These are phyloP conservation scores for Helotiales sp. DNA, from an alignment of 2,329 filamentous ascomycete genomes.

Conservation along the genomic window DNA sequence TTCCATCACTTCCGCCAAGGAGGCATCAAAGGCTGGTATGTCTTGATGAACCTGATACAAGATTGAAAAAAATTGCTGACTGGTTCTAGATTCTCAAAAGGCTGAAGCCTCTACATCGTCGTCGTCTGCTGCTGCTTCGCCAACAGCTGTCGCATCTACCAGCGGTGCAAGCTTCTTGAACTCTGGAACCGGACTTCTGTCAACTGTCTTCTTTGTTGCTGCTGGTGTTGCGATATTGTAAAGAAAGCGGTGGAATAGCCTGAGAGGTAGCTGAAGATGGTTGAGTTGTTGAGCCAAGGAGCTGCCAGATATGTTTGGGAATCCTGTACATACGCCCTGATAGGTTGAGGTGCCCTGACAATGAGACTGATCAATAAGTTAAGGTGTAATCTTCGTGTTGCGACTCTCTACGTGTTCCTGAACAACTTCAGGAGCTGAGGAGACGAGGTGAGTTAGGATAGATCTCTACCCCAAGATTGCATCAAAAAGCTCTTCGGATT, in stretches of 20 bases:
- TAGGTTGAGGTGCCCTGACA: background rate
- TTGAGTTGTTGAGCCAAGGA: background rate
- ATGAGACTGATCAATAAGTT: background rate
- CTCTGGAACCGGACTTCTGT: constrained; percentile 27
- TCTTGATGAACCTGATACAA: background rate
- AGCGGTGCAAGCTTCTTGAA: constrained; percentile 23
- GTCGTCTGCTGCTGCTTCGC: constrained; percentile 21
- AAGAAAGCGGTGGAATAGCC: background rate
- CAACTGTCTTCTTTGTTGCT: constrained; percentile 28
- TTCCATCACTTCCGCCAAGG: constrained; percentile 40
- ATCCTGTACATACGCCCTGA: background rate
- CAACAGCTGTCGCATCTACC: constrained; percentile 19
- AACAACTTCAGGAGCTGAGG: too few species aligned
- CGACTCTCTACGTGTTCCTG: too few species aligned
- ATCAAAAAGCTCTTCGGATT: background rate
- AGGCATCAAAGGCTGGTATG: constrained; percentile 36
- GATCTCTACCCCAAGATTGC: background rate
- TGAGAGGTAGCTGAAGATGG: background rate
- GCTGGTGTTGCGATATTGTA: constrained; percentile 35
- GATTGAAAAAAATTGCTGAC: background rate
- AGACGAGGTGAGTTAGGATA: too few species aligned
- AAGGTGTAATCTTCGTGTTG: too few species aligned
- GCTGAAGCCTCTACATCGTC: constrained; percentile 22
- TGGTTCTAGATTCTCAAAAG: constrained; percentile 13
- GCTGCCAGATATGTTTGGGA: background rate